Evolutionary conservation across 2,329 filamentous ascomycete species (phyloP).

Genomic region (Monascus ruber): DNA sequence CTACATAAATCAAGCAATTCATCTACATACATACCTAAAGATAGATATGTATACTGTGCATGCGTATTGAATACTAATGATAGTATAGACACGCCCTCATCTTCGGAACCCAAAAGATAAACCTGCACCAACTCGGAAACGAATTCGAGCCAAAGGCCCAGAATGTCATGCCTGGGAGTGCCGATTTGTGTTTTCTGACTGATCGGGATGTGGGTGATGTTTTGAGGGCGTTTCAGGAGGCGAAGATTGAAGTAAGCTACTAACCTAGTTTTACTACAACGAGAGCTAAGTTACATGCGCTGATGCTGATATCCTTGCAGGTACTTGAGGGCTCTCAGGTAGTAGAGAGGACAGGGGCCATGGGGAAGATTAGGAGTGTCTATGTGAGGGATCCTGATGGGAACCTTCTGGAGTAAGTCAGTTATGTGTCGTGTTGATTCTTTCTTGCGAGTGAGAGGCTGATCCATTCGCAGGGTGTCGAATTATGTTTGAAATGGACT

Average conservation of each 20-base stretch:
- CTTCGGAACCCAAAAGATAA: slow-evolving; percentile 51
- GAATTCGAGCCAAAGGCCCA: slow-evolving; percentile 51
- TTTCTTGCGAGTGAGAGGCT: background rate
- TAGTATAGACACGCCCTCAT: slow-evolving; percentile 40
- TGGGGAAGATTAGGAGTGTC: slow-evolving; percentile 44
- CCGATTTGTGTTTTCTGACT: slow-evolving; percentile 50
- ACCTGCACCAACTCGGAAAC: slow-evolving; percentile 46
- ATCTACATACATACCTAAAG: no score
- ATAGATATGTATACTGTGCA: background rate
- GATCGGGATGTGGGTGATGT: slow-evolving; percentile 40
- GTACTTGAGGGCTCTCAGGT: slow-evolving; percentile 38
- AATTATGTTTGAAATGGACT: no score
- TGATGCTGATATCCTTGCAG: slow-evolving; percentile 1
- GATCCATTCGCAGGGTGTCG: no score
- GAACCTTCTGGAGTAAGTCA: slow-evolving; percentile 50
- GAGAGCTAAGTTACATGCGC: no score
- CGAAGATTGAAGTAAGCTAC: slow-evolving; percentile 29
- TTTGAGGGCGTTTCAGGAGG: slow-evolving; percentile 27
- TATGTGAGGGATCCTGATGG: slow-evolving; percentile 52
- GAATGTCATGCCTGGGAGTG: slow-evolving; percentile 44
- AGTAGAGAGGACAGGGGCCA: slow-evolving; percentile 46
- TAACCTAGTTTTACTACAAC: slow-evolving; percentile 7
- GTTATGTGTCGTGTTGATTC: slow-evolving; percentile 11
- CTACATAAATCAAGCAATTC: no score
- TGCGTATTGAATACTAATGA: slow-evolving; percentile 1